Base-by-base conservation (phyloP, 106 monocot genomes). In the Dioscorea zingiberensis region DNA sequence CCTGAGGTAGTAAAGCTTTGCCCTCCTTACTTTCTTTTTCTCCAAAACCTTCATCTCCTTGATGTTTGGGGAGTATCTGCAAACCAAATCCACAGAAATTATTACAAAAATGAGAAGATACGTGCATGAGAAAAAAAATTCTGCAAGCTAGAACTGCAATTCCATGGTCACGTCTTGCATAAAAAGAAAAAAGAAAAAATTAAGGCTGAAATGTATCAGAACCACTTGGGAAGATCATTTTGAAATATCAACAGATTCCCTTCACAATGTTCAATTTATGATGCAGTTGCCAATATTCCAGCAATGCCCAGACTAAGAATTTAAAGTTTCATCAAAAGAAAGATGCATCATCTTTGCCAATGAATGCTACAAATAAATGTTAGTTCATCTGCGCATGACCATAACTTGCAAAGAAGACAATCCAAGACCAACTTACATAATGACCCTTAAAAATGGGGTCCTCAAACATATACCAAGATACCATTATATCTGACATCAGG, bases 61-160 rank as follows among this genome's bases (percentile, higher is more conserved):
- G 48, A 97, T 97, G 74, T 91, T 97, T 25, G 95, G 95, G 25
- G 95, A 97, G 61, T 88, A 97, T 60, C 95, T 91, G 80, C 47
- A 46, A 22, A 4, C 21, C 1, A 63, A 24, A 56, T 53, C 11
- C 51, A 49, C 10, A 53, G n/a, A 53, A n/a, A 5, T 53, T 18
- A 15, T 13, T 53, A 16, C 0, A n/a, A 38, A 38, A 38, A 38
- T 38, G 2, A 63, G 11, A 68, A 25, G 29, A 13, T 21, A n/a
- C n/a, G n/a, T n/a, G n/a, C n/a, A n/a, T n/a, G n/a, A n/a, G n/a
- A n/a, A n/a, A n/a, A n/a, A n/a, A n/a, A n/a, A n/a, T n/a, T n/a
- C n/a, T n/a, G n/a, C n/a, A n/a, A n/a, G n/a, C n/a, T n/a, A n/a
- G n/a, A n/a, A n/a, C n/a, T n/a, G n/a, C n/a, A n/a, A n/a, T n/a